phyloP scores from a whole-genome alignment of 768 basidiomycete genomes.

The Calocera viscosa region DNA sequence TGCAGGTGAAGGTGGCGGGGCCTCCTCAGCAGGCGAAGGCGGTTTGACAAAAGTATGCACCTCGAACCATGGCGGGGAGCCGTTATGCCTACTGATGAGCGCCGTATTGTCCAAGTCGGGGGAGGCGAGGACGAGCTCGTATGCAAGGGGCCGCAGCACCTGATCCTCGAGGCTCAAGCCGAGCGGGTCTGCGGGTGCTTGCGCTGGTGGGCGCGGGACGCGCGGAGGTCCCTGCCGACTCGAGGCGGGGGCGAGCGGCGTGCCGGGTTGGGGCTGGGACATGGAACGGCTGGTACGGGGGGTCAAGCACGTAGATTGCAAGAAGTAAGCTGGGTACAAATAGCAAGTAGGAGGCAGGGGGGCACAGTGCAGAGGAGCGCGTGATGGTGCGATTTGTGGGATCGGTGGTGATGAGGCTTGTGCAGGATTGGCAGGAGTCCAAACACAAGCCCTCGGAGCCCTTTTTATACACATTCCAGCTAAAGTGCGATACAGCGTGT shows the following conservation, averaged over 20 bases:
- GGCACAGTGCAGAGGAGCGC: not conserved
- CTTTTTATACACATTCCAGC: constrained; percentile 6
- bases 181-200: not conserved
- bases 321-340: not conserved
- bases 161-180: not conserved
- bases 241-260: not conserved
- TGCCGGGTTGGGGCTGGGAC: not conserved
- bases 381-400: not conserved
- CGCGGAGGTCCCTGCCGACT: not conserved
- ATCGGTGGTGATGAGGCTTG: not conserved
- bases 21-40: not conserved
- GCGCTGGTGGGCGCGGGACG: not conserved
- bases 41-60: not conserved
- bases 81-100: not conserved
- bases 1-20: not conserved
- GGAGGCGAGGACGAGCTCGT: not conserved
- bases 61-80: not conserved
- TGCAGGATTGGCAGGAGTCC: not conserved
- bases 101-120: not conserved
- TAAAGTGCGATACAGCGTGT: not conserved
- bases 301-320: constrained; percentile 2
- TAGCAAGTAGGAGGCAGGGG: not conserved
- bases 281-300: not conserved
- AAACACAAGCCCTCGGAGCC: not conserved
- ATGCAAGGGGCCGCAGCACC: not conserved